Base-by-base conservation (phyloP, 1,284 basidiomycete genomes). In the Exsudoporus floridanus region DNA sequence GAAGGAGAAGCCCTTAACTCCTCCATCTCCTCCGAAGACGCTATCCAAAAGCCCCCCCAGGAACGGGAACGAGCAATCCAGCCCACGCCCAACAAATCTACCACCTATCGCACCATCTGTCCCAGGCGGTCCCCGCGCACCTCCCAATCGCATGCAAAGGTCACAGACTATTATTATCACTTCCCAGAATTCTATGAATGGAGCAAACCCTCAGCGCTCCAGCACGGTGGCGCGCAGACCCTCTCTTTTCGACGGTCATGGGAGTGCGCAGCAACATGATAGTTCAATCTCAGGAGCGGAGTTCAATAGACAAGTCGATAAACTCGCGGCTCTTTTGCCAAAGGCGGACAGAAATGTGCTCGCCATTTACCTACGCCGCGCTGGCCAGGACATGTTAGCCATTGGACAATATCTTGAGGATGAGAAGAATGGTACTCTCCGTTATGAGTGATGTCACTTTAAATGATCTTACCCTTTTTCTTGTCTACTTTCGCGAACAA, bases 391-490 rank as follows among this genome's bases (percentile, higher is more conserved):
- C 68, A 87, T 92, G 51, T 72, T 88, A 41, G 92, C 92, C 7
- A 90, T 94, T 62, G 88, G 90, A 19, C 87, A 90, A 63, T 94
- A 92, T 69, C 74, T 94, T 28, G 91, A 93, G 60, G 92, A 94
- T 61, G 90, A 93, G 69, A 88, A 87, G 74, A 87, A 85, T 60
- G 89, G 88, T 21, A 78, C 73, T 19, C 66, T 90, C 40, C 77
- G 76, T 46, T 64, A 70, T 44, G 70, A 75, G 43, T 77, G 59
- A 70, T 58, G 14, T 35, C 40, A 43, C 33, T 23, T 43, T 46
- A 40, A 46, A 30, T 9, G 4, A 30, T 35, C 42, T 44, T 41
- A 40, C 36, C 37, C 43, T 46, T 35, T 21, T 31, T 21, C 3
- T 43, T 37, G 34, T 33, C 30, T 53, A 23, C 27, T 56, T 49